phyloP scores from a whole-genome alignment of 768 basidiomycete species.

The Podaxis sp. region DNA sequence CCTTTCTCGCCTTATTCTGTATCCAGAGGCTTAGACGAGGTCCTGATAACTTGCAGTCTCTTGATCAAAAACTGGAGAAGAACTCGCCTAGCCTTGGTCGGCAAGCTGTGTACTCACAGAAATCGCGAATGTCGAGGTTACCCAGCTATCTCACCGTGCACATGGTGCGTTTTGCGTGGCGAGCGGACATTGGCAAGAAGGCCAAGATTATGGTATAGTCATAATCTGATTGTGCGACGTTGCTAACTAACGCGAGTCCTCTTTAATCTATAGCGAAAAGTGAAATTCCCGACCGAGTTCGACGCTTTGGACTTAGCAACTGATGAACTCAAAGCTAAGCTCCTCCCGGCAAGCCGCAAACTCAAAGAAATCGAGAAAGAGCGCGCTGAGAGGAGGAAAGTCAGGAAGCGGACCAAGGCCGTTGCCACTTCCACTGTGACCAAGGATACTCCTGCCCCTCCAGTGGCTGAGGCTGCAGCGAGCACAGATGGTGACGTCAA shows the following conservation, averaged over 20 bases:
- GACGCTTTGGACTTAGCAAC: conserved; percentile 83
- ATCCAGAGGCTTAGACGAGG: not conserved
- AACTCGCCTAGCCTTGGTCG: conserved; percentile 75
- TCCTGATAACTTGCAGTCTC: conserved; percentile 45
- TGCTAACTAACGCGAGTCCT: not conserved
- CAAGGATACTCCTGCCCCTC: conserved; percentile 22
- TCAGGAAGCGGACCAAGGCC: conserved; percentile 71
- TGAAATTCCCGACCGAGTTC: conserved; percentile 89
- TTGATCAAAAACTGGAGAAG: conserved; percentile 89
- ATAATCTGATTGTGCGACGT: not conserved
- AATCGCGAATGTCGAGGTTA: conserved; percentile 77
- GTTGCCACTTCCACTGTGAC: conserved; percentile 26
- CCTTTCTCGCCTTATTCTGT: conserved; percentile 1
- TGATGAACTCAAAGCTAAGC: conserved; percentile 70
- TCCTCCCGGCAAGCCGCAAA: conserved; percentile 67
- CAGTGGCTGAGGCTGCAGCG: conserved; percentile 22
- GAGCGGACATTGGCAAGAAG: conserved; percentile 86
- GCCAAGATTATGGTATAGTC: conserved; percentile 89
- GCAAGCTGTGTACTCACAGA: conserved; percentile 78
- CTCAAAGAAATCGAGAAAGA: conserved; percentile 84
- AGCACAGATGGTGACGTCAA: conserved; percentile 13
- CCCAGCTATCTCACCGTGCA: conserved; percentile 87
- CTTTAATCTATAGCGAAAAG: conserved; percentile 58
- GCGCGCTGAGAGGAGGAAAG: conserved; percentile 76
- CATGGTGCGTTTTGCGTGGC: conserved; percentile 97